Conservation (phyloP, 306 rosid genomes). For the Vigna unguiculata region DNA sequence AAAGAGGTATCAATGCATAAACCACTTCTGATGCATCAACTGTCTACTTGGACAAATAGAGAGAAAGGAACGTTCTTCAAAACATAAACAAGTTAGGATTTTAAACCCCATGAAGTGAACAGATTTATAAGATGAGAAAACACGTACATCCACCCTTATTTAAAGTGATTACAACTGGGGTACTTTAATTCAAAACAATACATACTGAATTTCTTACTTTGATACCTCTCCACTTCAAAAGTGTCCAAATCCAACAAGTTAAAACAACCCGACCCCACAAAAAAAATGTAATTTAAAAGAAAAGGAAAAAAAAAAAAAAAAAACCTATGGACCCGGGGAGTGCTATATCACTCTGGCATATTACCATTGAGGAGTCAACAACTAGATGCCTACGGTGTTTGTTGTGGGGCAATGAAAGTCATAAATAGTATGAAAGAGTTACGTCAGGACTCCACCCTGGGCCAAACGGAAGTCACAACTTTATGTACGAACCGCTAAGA, state of each 20-base stretch:
- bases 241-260: neutral
- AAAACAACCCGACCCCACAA: slow-evolving; percentile 1
- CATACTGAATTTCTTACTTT: neutral
- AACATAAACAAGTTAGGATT: neutral
- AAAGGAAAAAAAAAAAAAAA: neutral
- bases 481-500: neutral
- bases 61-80: slow-evolving; percentile 1
- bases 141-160: neutral
- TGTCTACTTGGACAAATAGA: neutral
- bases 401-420: slow-evolving; percentile 7
- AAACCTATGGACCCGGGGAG: neutral
- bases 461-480: neutral
- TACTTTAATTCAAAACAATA: slow-evolving; percentile 2
- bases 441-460: slow-evolving; percentile 8
- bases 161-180: neutral
- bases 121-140: neutral
- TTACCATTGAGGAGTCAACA: neutral
- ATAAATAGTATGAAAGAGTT: slow-evolving; percentile 3
- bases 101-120: neutral
- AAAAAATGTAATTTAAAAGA: neutral
- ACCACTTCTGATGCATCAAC: neutral
- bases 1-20: neutral
- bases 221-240: neutral
- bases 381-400: neutral
- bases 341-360: neutral